These are phyloP conservation scores for Phlegmacium glaucopus DNA, from an alignment of 768 basidiomycete species.

Conservation along the genomic window DNA sequence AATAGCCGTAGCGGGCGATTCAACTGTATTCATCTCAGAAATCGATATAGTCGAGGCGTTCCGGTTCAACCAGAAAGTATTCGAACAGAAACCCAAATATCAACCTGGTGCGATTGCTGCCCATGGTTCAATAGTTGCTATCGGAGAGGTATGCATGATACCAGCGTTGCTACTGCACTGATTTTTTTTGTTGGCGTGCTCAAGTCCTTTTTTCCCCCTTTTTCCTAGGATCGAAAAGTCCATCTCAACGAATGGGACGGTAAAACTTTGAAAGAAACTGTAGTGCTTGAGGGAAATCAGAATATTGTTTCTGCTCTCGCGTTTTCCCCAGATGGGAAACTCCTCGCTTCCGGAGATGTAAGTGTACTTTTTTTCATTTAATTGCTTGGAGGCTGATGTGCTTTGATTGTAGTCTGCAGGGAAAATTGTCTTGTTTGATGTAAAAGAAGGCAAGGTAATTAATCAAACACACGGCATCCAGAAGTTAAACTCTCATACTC, in stretches of 20 bases:
- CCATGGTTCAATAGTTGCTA: slow-evolving; percentile 49
- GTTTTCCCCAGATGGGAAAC: slow-evolving; percentile 73
- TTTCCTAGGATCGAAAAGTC: slow-evolving; percentile 68
- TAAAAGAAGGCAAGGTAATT: slow-evolving; percentile 56
- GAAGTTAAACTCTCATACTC: too few relatives aligned
- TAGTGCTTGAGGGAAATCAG: slow-evolving; percentile 62
- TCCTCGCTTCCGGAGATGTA: slow-evolving; percentile 86
- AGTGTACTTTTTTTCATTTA: slow-evolving; percentile 33
- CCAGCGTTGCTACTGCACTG: background rate
- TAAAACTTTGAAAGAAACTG: slow-evolving; percentile 51
- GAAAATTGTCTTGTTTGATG: slow-evolving; percentile 76
- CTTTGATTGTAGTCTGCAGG: slow-evolving; percentile 60
- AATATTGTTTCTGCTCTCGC: slow-evolving; percentile 71
- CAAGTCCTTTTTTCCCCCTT: too few relatives aligned
- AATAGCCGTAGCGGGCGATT: slow-evolving; percentile 55
- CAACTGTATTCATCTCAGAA: slow-evolving; percentile 64
- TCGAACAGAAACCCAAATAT: slow-evolving; percentile 49
- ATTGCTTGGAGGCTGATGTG: background rate
- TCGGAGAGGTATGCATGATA: slow-evolving; percentile 62
- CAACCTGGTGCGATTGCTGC: slow-evolving; percentile 58
- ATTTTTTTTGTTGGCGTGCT: background rate
- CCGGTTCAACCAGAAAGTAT: slow-evolving; percentile 65
- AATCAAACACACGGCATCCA: background rate
- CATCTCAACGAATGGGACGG: slow-evolving; percentile 73
- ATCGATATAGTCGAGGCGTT: slow-evolving; percentile 60